A percentile compares a stretch with the other conserved stretches of the same genome.
Conservation (phyloP, 176 grass and related monocot genomes). For the Eleusine indica region DNA sequence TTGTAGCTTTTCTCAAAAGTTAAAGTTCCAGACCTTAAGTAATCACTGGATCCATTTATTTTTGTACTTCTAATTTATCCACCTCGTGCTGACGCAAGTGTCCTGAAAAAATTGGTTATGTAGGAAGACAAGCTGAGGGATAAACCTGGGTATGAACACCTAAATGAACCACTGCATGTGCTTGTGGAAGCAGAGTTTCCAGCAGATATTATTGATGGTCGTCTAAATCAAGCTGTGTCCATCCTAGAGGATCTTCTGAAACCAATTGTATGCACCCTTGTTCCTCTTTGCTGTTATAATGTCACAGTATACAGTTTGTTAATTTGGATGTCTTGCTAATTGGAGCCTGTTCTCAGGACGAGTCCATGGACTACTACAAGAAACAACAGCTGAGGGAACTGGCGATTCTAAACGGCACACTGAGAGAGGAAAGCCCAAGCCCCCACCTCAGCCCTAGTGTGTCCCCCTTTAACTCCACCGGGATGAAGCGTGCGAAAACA, state of each 20-base stretch:
- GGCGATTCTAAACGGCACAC: slow-evolving; percentile 87
- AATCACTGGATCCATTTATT: neutral
- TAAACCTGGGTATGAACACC: slow-evolving; percentile 97
- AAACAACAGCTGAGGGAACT: slow-evolving; percentile 94
- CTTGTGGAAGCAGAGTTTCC: slow-evolving; percentile 96
- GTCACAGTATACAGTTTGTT: slow-evolving; percentile 5
- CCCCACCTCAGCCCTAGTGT: slow-evolving; percentile 81
- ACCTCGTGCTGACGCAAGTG: neutral
- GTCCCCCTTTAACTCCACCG: slow-evolving; percentile 88
- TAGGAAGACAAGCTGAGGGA: slow-evolving; percentile 98
- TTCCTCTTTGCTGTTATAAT: slow-evolving; percentile 1
- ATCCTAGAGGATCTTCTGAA: slow-evolving; percentile 95
- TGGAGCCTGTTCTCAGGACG: slow-evolving; percentile 60
- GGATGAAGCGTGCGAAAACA: slow-evolving; percentile 95
- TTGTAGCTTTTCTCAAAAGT: neutral
- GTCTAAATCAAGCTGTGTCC: slow-evolving; percentile 80
- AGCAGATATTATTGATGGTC: slow-evolving; percentile 77
- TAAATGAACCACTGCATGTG: slow-evolving; percentile 94
- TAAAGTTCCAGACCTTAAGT: neutral
- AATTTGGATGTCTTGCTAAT: slow-evolving; percentile 17
- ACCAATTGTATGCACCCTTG: slow-evolving; percentile 66
- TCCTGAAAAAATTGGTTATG: slow-evolving; percentile 36
- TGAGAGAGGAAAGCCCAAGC: slow-evolving; percentile 92
- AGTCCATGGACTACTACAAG: slow-evolving; percentile 98
- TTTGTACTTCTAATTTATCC: neutral